Evolutionary conservation across 345 rosid species (phyloP).

Genomic region (Cardamine chenopodiifolia): DNA sequence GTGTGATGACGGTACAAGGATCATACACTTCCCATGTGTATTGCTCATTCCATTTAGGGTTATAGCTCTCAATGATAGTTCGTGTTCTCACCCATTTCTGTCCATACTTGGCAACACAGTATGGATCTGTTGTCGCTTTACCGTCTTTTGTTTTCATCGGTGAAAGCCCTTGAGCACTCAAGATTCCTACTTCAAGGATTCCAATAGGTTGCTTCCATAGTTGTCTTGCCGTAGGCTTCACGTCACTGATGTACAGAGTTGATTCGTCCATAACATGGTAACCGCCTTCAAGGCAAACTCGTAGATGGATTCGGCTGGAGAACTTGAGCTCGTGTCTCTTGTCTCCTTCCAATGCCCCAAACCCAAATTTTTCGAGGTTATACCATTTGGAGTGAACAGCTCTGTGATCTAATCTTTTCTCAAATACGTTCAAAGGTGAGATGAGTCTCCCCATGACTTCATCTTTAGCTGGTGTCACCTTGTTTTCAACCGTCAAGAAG

Average conservation of each 20-base stretch:
- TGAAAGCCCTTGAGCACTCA: constrained; percentile 75
- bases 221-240: constrained; percentile 80
- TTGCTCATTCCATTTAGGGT: constrained; percentile 88
- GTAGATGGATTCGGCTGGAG: constrained; percentile 71
- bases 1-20: constrained; percentile 76
- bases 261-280: constrained; percentile 94
- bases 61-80: constrained; percentile 67
- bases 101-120: constrained; percentile 84
- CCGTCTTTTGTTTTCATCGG: constrained; percentile 78
- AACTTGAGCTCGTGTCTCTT: constrained; percentile 82
- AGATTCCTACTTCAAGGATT: constrained; percentile 80
- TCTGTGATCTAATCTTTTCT: constrained; percentile 81
- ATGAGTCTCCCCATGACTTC: constrained; percentile 69
- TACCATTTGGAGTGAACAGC: constrained; percentile 82
- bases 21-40: constrained; percentile 92
- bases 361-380: constrained; percentile 82
- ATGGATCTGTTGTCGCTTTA: constrained; percentile 68
- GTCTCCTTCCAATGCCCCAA: constrained; percentile 79
- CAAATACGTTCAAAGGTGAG: constrained; percentile 59
- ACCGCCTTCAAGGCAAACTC: constrained; percentile 90
- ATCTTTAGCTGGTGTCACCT: constrained; percentile 62
- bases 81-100: constrained; percentile 90
- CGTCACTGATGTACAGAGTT: constrained; percentile 82
- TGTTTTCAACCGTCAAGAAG: constrained; percentile 66
- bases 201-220: constrained; percentile 90